These are phyloP conservation scores for Linnemannia hyalina DNA, from an alignment of 192 early-diverging fungal genomes.

Conservation along the genomic window DNA sequence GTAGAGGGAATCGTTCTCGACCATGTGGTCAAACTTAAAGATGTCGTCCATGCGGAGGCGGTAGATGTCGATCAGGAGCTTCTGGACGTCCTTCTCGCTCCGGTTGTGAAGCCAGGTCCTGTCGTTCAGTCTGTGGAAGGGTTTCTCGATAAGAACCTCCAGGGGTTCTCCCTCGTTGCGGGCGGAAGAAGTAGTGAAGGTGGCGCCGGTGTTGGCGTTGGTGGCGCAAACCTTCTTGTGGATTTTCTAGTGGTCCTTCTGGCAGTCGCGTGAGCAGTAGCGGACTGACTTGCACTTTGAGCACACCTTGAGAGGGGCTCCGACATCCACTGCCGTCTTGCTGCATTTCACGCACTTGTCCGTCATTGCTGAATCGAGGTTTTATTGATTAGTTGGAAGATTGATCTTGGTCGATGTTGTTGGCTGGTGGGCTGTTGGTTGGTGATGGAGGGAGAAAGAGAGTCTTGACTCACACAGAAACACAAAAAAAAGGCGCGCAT, in stretches of 20 bases:
- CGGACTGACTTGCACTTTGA: conserved; percentile 6
- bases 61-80: conserved; percentile 31
- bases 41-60: conserved; percentile 29
- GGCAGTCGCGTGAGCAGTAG: conserved; percentile 34
- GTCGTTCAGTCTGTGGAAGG: conserved; percentile 5
- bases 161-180: not conserved
- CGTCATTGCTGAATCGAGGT: not conserved
- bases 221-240: conserved; percentile 27
- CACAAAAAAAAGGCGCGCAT: too few relatives aligned
- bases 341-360: conserved; percentile 7
- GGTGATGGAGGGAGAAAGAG: too few relatives aligned
- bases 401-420: not conserved
- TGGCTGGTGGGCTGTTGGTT: too few relatives aligned
- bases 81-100: conserved; percentile 23
- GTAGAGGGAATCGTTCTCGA: conserved; percentile 17
- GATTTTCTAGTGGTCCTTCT: conserved; percentile 27
- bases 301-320: conserved; percentile 17
- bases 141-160: not conserved
- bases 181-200: not conserved
- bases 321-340: not conserved
- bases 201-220: not conserved
- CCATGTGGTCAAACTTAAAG: conserved; percentile 37
- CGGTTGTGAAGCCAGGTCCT: conserved; percentile 5
- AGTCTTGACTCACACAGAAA: too few relatives aligned
- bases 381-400: not conserved